Evolutionary conservation across 148 eudicot species (phyloP), one percentile per base, ranked within the genome.

Genomic region (Chenopodium album): DNA sequence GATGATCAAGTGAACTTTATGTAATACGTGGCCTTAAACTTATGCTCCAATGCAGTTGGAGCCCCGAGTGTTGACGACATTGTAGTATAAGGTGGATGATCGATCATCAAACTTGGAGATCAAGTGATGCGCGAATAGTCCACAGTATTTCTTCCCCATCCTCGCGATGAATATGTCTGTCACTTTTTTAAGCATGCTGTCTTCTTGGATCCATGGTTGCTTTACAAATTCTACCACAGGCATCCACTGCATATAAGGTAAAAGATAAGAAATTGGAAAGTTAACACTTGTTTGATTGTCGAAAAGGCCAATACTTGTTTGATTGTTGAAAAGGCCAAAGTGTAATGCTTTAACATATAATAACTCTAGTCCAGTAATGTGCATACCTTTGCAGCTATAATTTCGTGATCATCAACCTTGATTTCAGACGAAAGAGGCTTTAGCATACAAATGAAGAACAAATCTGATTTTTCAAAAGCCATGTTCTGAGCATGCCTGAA

Each of bases 401-500:
- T 85, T 89, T 94, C 98, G 22, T 84, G 93, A 86, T 90, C 92
- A 77, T 94, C 97, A 8, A 92, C 84, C 78, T 77, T 72, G 80
- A 94, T 94, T 69, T 90, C 87, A 65, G 90, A 76, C 19, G 97
- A 90, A 29, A 91, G 81, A 4, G 98, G 92, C 84, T 85, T 87
- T 71, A 94, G 82, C 89, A 90, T 92, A 87, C 98, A 92, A 64
- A 92, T 84, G 88, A 94, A 94, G 90, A 94, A 94, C 87, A 94
- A 80, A 86, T 94, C 98, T 56, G 98, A 94, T 84, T 94, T 94
- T 64, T 90, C 91, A 52, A 94, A 94, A 26, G 97, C 91, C 87
- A 92, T 91, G 87, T 93, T 93, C 75, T 93, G 97, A 41, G 90
- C 97, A 77, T 94, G 98, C 93, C 98, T 94, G 89, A 17, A 50